These are phyloP conservation scores for Suillus ampliporus DNA, from an alignment of 768 basidiomycete genomes.

Conservation along the genomic window DNA sequence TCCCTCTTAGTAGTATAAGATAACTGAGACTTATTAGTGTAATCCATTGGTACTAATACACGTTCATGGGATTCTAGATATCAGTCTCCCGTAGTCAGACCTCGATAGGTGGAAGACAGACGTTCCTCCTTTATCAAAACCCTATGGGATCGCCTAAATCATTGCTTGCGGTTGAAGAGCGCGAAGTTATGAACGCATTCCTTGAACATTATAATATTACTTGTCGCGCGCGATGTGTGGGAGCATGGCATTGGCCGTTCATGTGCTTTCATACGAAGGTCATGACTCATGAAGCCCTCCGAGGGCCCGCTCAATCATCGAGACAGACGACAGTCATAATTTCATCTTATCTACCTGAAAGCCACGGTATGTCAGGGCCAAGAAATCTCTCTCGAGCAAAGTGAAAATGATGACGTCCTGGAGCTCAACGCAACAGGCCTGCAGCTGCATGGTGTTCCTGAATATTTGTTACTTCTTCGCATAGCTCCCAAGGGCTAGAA, in stretches of 20 bases:
- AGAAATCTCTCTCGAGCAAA: not conserved
- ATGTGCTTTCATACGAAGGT: not conserved
- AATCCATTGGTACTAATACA: not conserved
- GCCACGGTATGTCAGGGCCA: not conserved
- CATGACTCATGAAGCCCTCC: not conserved
- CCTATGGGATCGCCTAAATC: too few species aligned
- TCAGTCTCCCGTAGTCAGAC: too few species aligned
- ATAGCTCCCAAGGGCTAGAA: too few species aligned
- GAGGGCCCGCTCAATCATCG: too few species aligned
- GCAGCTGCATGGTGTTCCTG: not conserved
- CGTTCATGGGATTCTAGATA: too few species aligned
- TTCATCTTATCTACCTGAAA: not conserved
- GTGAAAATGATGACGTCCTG: not conserved
- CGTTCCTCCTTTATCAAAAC: too few species aligned
- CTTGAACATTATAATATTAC: too few species aligned
- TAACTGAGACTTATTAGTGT: not conserved
- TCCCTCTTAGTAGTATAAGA: too few species aligned
- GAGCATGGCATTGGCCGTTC: too few species aligned
- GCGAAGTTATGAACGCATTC: not conserved
- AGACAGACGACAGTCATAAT: not conserved
- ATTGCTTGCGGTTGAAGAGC: not conserved
- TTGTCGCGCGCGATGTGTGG: too few species aligned
- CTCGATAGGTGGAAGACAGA: too few species aligned
- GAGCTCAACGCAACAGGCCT: not conserved
- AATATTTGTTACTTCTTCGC: too few species aligned